Evolutionary conservation across 106 monocot genomes (phyloP), one percentile per base, ranked within the genome.

Genomic region (Hemerocallis citrina): DNA sequence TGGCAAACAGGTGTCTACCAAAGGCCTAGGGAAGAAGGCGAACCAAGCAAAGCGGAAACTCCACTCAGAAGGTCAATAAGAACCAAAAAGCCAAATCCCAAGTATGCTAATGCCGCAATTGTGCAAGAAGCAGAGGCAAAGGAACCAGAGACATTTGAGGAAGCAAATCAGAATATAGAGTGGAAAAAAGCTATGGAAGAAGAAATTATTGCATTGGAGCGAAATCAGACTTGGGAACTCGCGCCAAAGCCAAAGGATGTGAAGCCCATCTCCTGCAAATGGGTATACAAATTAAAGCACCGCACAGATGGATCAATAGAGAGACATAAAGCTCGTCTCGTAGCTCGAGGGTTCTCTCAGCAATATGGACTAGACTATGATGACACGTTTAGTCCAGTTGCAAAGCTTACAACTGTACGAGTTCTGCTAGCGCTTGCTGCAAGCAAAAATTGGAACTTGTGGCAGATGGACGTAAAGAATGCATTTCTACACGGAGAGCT

Each of bases 401-500:
- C 58, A 5, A 79, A 79, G 42, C 15, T 43, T 15, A 41, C 52
- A 6, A 54, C 38, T 16, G 38, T 79, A 16, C 34, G 30, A 15
- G 50, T 54, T 0, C 23, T 71, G 2, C 23, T 72, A n/a, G 42
- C 66, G 14, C n/a, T 77, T 9, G 66, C 68, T 13, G 59, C 41
- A 5, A 51, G 30, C 22, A 70, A 70, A 27, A 3, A 28, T 16
- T 64, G 65, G 70, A 47, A 34, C 8, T 38, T 76, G 23, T 59
- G 46, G 21, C 69, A 69, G 17, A 64, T 76, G 63, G 69, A 70
- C 49, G 70, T 58, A 11, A 76, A 69, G 35, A 76, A 76, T 64
- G 35, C 46, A 1, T 70, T 76, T 46, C 40, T 68, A n/a, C 31
- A 68, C 35, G 22, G 55, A 19, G 61, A 69, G 17, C 13, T 63